Conservation (phyloP, 75 land plant species). For the Pinus albicaulis region DNA sequence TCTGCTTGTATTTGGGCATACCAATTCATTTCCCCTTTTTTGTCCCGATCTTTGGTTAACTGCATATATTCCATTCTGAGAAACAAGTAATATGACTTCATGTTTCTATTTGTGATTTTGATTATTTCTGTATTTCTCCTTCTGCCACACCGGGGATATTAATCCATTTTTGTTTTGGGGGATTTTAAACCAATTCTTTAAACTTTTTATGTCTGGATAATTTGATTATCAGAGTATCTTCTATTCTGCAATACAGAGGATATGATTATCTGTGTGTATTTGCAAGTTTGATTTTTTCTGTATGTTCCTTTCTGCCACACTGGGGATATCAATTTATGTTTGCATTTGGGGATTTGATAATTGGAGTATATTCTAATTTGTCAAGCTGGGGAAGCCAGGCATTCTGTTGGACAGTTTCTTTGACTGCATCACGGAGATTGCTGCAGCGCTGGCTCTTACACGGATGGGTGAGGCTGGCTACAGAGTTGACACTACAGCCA, state of each 20-base stretch:
- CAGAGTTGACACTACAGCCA: constrained; percentile 69
- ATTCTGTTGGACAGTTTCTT: constrained; percentile 47
- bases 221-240: background rate
- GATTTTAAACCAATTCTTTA: background rate
- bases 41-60: too few species aligned
- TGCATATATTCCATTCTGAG: too few species aligned
- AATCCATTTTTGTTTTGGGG: background rate
- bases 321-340: constrained; percentile 8
- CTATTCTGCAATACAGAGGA: background rate
- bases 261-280: background rate
- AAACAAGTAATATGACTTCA: too few species aligned
- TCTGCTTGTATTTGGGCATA: too few species aligned
- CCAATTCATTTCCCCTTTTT: too few species aligned
- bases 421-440: constrained; percentile 71
- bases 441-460: constrained; percentile 46
- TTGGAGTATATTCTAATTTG: background rate
- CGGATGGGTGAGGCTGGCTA: constrained; percentile 63
- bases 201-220: background rate
- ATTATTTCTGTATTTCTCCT: too few species aligned
- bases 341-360: background rate
- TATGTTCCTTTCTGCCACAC: background rate
- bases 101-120: too few species aligned
- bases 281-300: constrained; percentile 4
- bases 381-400: constrained; percentile 69
- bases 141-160: too few species aligned